A percentile compares a stretch with the other conserved stretches of the same genome.
Evolutionary conservation across 768 basidiomycete species (phyloP).

Genomic region (Tricholoma hemisulphureum): DNA sequence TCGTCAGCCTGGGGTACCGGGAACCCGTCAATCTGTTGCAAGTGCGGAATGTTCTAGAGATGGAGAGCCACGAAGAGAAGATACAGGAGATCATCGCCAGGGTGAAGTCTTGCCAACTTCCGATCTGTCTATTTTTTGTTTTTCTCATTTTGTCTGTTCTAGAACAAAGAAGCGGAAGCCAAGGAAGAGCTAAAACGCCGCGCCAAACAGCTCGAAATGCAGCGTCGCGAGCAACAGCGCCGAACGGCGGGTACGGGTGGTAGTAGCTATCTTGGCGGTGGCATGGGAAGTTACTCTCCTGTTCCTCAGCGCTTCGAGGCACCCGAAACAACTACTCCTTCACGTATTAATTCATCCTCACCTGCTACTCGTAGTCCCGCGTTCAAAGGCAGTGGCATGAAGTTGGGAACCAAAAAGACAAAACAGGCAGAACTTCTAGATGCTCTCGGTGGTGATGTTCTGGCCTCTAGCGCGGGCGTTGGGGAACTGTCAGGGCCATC

Average conservation of each 20-base stretch:
- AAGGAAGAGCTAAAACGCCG: constrained; percentile 98
- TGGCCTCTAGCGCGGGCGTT: constrained; percentile 45
- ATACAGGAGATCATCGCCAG: constrained; percentile 98
- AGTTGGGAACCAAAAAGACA: constrained; percentile 89
- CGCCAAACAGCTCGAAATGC: constrained; percentile 97
- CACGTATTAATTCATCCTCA: constrained; percentile 37
- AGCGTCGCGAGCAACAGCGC: constrained; percentile 89
- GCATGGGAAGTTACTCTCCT: constrained; percentile 67
- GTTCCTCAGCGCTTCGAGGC: constrained; percentile 68
- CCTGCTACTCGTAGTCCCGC: constrained; percentile 62
- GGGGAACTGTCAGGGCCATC: constrained; percentile 46
- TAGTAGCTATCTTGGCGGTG: constrained; percentile 64
- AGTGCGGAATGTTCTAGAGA: constrained; percentile 75
- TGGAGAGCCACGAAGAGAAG: constrained; percentile 91
- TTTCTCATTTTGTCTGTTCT: constrained; percentile 2
- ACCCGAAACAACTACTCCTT: constrained; percentile 47
- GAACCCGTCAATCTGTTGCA: constrained; percentile 79
- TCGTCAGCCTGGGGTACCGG: constrained; percentile 85
- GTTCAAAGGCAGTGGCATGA: constrained; percentile 96
- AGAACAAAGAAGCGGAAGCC: constrained; percentile 99
- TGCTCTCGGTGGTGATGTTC: constrained; percentile 77
- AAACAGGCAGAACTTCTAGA: constrained; percentile 87
- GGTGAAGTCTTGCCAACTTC: constrained; percentile 43
- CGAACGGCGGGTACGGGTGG: constrained; percentile 55
- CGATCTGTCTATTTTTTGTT: constrained; percentile 1